Conservation (phyloP, 257 asterid species). For the Petunia secreta region DNA sequence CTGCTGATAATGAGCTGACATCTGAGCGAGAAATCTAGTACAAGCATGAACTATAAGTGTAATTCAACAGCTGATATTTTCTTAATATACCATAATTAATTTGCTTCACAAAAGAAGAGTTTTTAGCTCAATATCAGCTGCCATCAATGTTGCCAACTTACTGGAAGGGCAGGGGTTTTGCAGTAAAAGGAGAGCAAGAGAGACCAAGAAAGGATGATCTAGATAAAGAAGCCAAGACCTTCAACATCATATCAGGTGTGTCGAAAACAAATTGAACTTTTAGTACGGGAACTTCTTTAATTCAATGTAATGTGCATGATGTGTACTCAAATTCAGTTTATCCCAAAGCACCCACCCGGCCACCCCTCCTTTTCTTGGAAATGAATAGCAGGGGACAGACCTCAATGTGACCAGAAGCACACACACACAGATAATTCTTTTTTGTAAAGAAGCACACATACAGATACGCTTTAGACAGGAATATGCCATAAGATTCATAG, state of each 20-base stretch:
- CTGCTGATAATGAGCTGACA: background rate
- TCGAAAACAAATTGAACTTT: constrained; percentile 2
- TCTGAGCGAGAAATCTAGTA: constrained; percentile 8
- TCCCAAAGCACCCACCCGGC: background rate
- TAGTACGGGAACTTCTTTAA: background rate
- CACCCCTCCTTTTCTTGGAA: background rate
- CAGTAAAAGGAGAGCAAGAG: background rate
- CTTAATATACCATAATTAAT: background rate
- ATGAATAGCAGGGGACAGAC: background rate
- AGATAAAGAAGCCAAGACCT: background rate
- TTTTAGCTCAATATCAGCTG: background rate
- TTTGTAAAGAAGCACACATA: too few relatives aligned
- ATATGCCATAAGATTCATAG: background rate
- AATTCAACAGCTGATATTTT: background rate
- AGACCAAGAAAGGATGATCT: background rate
- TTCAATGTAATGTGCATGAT: background rate
- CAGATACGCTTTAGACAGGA: background rate
- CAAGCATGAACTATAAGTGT: background rate
- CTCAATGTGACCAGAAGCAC: constrained; percentile 4
- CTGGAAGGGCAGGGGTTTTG: background rate
- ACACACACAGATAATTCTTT: background rate
- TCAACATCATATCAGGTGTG: constrained; percentile 11
- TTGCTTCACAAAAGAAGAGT: background rate
- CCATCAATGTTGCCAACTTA: background rate
- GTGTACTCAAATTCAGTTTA: background rate